Percentiles rank a stretch among this genome's conserved stretches.
These are phyloP conservation scores for Fusarium kyushuense DNA, from an alignment of 2,329 filamentous ascomycete species.

Conservation along the genomic window DNA sequence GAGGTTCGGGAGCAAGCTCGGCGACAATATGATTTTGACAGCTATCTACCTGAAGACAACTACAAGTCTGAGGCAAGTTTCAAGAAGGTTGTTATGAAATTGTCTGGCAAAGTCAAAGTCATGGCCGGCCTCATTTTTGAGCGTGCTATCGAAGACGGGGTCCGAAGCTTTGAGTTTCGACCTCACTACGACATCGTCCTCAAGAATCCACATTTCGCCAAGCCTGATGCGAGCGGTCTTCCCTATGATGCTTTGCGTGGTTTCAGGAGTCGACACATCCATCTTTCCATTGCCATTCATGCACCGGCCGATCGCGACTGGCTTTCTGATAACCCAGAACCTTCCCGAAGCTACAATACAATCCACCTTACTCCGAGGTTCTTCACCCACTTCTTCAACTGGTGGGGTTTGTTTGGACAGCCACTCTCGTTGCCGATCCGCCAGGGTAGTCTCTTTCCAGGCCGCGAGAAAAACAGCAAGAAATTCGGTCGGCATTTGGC, in stretches of 20 bases:
- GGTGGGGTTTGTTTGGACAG: constrained; percentile 97
- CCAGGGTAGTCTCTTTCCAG: constrained; percentile 91
- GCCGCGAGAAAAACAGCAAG: constrained; percentile 95
- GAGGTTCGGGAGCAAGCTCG: constrained; percentile 77
- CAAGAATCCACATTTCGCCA: constrained; percentile 81
- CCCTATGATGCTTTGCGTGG: constrained; percentile 93
- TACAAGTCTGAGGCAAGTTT: constrained; percentile 83
- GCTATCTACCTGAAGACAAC: constrained; percentile 71
- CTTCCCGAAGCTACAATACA: constrained; percentile 93
- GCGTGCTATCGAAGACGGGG: constrained; percentile 77
- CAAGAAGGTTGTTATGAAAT: constrained; percentile 98
- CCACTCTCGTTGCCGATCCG: constrained; percentile 95
- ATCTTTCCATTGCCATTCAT: constrained; percentile 90
- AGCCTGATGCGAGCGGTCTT: constrained; percentile 64
- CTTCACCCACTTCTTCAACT: constrained; percentile 97
- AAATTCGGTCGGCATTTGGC: constrained; percentile 97
- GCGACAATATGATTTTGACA: constrained; percentile 66
- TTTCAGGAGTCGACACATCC: constrained; percentile 97
- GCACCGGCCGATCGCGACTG: constrained; percentile 90
- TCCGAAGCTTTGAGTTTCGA: constrained; percentile 86
- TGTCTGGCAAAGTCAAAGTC: constrained; percentile 96
- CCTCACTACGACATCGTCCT: constrained; percentile 93
- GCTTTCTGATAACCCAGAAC: constrained; percentile 78
- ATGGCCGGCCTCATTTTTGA: constrained; percentile 93
- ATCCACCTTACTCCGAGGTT: constrained; percentile 95